Conservation (phyloP, 2,329 filamentous ascomycete species). For the Dactylellina leptospora region DNA sequence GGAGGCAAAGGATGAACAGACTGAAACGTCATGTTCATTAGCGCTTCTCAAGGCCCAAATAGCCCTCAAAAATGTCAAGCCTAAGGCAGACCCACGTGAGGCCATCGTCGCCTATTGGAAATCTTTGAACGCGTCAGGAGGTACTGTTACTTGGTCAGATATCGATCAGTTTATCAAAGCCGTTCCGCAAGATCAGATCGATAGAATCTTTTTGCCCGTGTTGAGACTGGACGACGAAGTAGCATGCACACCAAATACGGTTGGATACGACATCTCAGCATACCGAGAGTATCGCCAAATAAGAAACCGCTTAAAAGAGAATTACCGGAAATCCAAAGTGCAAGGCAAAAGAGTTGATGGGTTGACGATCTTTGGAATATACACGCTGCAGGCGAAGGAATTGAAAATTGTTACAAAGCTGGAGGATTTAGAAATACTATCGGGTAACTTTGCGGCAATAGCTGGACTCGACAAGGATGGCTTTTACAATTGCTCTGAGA, state of each 20-base stretch:
- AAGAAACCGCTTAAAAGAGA: not conserved
- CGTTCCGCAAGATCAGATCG: not conserved
- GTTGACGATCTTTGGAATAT: not conserved
- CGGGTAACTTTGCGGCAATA: not conserved
- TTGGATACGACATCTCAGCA: not conserved
- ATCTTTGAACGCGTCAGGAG: no score
- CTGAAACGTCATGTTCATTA: no score
- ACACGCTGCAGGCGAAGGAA: not conserved
- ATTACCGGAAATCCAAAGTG: no score
- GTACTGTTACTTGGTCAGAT: no score
- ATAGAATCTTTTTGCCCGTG: not conserved
- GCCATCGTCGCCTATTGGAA: no score
- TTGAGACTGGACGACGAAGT: not conserved
- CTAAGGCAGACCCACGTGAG: no score
- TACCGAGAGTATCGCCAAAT: not conserved
- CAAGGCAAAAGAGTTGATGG: not conserved
- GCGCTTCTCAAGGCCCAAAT: no score
- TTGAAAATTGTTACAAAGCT: not conserved
- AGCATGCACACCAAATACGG: not conserved
- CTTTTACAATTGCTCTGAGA: not conserved
- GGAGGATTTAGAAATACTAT: not conserved
- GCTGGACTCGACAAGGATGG: not conserved
- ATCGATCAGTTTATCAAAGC: not conserved
- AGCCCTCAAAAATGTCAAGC: no score
- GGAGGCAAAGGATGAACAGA: no score